Percentiles rank a stretch among this genome's conserved stretches.
These are phyloP conservation scores for Schizophyllum commune DNA, from an alignment of 1,284 basidiomycete species.

Conservation along the genomic window DNA sequence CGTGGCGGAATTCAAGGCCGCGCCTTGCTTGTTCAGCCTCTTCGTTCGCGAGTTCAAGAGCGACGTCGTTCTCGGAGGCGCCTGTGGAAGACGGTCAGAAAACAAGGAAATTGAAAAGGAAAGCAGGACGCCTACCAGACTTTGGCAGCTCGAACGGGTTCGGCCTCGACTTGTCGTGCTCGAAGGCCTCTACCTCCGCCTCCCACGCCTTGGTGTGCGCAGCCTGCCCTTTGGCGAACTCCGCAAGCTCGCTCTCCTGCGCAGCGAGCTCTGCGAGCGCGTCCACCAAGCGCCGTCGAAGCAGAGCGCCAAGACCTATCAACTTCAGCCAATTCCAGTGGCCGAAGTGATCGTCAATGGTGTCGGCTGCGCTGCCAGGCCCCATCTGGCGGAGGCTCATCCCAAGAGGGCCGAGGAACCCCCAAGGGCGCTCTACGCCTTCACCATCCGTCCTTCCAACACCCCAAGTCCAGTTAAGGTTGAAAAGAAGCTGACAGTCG, in stretches of 20 bases:
- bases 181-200: conserved; percentile 12
- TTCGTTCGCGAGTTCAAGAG: conserved; percentile 10
- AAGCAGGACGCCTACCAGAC: too few species aligned
- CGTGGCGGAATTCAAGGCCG: not conserved
- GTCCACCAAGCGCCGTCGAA: not conserved
- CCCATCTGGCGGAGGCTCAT: conserved; percentile 25
- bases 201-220: conserved; percentile 10
- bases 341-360: conserved; percentile 23
- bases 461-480: conserved; percentile 12
- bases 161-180: too few species aligned
- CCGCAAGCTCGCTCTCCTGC: conserved; percentile 7
- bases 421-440: conserved; percentile 24
- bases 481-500: conserved; percentile 7
- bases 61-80: conserved; percentile 5
- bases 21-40: conserved; percentile 4
- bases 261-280: not conserved
- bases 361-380: conserved; percentile 22
- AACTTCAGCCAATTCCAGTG: conserved; percentile 23
- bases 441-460: conserved; percentile 28
- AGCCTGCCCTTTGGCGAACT: conserved; percentile 9
- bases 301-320: conserved; percentile 5
- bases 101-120: too few species aligned
- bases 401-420: conserved; percentile 17
- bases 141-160: too few species aligned
- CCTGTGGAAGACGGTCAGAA: too few species aligned